Evolutionary conservation across 306 rosid genomes (phyloP), one percentile per base, ranked within the genome.

Genomic region (Medicago arabica): DNA sequence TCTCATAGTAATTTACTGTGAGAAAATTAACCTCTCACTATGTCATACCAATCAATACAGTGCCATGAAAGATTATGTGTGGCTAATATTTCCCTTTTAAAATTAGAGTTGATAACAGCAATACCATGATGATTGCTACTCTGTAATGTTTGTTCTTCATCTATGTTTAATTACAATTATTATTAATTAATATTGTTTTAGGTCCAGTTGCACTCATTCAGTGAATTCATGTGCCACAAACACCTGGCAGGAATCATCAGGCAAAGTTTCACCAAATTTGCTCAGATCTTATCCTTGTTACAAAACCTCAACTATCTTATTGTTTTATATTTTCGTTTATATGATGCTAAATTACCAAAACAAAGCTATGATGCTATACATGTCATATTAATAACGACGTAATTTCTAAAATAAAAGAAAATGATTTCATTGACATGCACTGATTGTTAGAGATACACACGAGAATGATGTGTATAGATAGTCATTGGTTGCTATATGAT

Each of bases 201-300:
- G 34, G 64, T 78, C 64, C 23, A 15, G 15, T 60, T 34, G 62
- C 39, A 44, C 25, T 14, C 14, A 57, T 57, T 57, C 34, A 55
- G 19, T 55, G 62, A 43, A 59, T 47, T 67, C 71, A 67, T 65
- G 83, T 34, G 75, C 75, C 64, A 74, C 64, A 74, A 57, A 65
- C 55, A 66, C 57, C 75, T 57, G 47, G 62, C 79, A 66, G 69
- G 61, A 55, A 18, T 53, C 25, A 17, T 51, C 10, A 16, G 58
- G 58, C 58, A 51, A 51, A n/a, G 31, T 28, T 28, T 28, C 31
- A 28, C 31, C 31, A 28, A 28, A 28, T 51, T 16, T 51, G 19
- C 23, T 51, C 8, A 51, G 21, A 51, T 51, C 3, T 50, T 50
- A 6, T 50, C 57, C 21, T 50, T 50, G 21, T 50, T n/a, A 15